These are phyloP conservation scores for Nemania sp. DNA, from an alignment of 2,329 filamentous ascomycete species.

Conservation along the genomic window DNA sequence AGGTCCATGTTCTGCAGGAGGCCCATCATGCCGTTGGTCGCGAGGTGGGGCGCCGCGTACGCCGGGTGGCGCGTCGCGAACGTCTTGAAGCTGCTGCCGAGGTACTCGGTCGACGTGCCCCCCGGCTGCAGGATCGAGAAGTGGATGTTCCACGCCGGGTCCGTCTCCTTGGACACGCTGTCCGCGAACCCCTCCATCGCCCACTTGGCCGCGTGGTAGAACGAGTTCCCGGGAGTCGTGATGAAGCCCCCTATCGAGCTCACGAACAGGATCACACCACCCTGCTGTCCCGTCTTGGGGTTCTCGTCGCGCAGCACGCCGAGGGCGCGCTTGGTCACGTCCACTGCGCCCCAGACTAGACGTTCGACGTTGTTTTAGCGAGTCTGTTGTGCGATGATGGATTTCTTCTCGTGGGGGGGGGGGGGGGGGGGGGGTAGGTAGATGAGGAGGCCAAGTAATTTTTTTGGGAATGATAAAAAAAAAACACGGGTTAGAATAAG, in stretches of 20 bases:
- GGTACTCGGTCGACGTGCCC: conserved; percentile 43
- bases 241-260: conserved; percentile 55
- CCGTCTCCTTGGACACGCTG: conserved; percentile 28
- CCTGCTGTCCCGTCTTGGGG: conserved; percentile 38
- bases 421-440: too few relatives aligned
- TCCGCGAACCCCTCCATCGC: conserved; percentile 34
- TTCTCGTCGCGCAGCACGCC: conserved; percentile 43
- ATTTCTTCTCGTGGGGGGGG: neutral
- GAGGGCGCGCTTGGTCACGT: conserved; percentile 46
- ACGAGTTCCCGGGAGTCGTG: conserved; percentile 33
- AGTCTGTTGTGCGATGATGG: neutral
- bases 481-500: too few relatives aligned
- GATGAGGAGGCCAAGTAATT: too few relatives aligned
- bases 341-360: conserved; percentile 46
- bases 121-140: conserved; percentile 49
- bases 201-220: conserved; percentile 34
- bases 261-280: conserved; percentile 59
- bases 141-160: conserved; percentile 40
- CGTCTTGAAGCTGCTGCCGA: conserved; percentile 29
- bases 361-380: neutral
- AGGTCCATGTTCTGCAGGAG: conserved; percentile 36
- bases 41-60: conserved; percentile 39
- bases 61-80: conserved; percentile 44
- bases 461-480: too few relatives aligned
- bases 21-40: conserved; percentile 34